Evolutionary conservation across 78 protist species (phyloP).

Genomic region (Chrysochromulina parva): DNA sequence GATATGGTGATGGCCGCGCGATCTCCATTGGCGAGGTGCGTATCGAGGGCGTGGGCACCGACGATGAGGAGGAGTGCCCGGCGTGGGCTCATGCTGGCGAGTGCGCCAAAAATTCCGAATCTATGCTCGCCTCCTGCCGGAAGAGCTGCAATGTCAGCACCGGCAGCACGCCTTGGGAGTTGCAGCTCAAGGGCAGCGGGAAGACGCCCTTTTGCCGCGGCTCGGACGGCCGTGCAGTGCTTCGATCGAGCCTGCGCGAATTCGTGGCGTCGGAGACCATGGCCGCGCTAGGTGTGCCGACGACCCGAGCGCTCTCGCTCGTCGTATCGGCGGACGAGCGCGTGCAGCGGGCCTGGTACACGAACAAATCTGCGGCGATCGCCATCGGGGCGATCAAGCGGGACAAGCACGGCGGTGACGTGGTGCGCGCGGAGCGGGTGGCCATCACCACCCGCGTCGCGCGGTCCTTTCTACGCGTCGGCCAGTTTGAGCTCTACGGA

Average conservation of each 20-base stretch:
- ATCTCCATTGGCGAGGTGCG: conserved; percentile 71
- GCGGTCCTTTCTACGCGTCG: conserved; percentile 73
- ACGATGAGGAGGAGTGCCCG: too few species aligned
- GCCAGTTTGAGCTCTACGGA: conserved; percentile 44
- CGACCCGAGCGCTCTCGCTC: conserved; percentile 69
- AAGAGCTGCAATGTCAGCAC: too few species aligned
- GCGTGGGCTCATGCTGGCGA: neutral
- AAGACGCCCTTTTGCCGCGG: conserved; percentile 77
- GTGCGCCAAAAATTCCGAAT: neutral
- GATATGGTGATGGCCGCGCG: conserved; percentile 87
- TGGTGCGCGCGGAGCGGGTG: neutral
- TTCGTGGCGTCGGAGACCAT: conserved; percentile 75
- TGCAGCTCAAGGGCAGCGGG: conserved; percentile 78
- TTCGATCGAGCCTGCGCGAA: conserved; percentile 81
- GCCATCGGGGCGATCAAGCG: neutral
- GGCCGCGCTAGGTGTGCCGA: conserved; percentile 66
- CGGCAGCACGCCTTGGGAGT: conserved; percentile 25
- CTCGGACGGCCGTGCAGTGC: conserved; percentile 86
- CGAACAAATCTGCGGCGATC: neutral
- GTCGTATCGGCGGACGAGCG: conserved; percentile 12
- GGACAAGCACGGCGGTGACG: conserved; percentile 5
- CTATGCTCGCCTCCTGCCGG: too few species aligned
- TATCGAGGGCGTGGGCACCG: neutral
- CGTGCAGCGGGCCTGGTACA: neutral
- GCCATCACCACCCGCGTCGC: conserved; percentile 74